These are phyloP conservation scores for Colletotrichum somersetense DNA, from an alignment of 2,329 filamentous ascomycete genomes.

Conservation along the genomic window DNA sequence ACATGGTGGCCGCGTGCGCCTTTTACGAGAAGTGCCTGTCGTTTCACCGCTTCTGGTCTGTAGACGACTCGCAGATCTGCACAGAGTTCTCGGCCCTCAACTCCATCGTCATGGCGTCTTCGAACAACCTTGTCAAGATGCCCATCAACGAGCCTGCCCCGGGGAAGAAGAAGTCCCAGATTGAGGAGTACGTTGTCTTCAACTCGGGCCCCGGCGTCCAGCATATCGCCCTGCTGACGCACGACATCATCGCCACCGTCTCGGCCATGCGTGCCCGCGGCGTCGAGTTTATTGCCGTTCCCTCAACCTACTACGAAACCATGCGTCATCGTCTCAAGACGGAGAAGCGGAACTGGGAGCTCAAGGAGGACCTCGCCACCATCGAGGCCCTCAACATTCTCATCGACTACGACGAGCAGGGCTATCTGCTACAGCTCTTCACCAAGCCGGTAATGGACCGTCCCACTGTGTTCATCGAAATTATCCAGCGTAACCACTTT, in stretches of 20 bases:
- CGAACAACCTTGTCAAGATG: slow-evolving; percentile 93
- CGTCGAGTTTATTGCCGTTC: slow-evolving; percentile 93
- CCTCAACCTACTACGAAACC: slow-evolving; percentile 84
- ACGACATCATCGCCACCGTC: slow-evolving; percentile 83
- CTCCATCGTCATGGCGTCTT: slow-evolving; percentile 90
- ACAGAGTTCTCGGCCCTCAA: slow-evolving; percentile 92
- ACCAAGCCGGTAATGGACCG: slow-evolving; percentile 93
- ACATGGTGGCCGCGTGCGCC: slow-evolving; percentile 77
- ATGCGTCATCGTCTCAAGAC: slow-evolving; percentile 81
- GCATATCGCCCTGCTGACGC: slow-evolving; percentile 89
- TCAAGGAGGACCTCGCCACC: slow-evolving; percentile 84
- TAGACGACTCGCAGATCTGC: slow-evolving; percentile 93
- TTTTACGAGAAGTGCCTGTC: slow-evolving; percentile 90
- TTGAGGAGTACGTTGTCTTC: slow-evolving; percentile 93
- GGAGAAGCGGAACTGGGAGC: slow-evolving; percentile 69
- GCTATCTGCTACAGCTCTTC: slow-evolving; percentile 83
- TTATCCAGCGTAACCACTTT: slow-evolving; percentile 93
- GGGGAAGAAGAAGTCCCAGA: slow-evolving; percentile 92
- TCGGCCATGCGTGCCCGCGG: slow-evolving; percentile 84
- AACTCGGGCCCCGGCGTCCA: slow-evolving; percentile 92
- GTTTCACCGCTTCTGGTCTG: slow-evolving; percentile 98
- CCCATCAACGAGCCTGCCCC: slow-evolving; percentile 96
- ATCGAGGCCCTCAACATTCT: slow-evolving; percentile 85
- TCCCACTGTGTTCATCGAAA: slow-evolving; percentile 95
- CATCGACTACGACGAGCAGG: slow-evolving; percentile 94